Evolutionary conservation across 2,329 filamentous ascomycete genomes (phyloP).

Genomic region (Tolypocladium pustulatum): DNA sequence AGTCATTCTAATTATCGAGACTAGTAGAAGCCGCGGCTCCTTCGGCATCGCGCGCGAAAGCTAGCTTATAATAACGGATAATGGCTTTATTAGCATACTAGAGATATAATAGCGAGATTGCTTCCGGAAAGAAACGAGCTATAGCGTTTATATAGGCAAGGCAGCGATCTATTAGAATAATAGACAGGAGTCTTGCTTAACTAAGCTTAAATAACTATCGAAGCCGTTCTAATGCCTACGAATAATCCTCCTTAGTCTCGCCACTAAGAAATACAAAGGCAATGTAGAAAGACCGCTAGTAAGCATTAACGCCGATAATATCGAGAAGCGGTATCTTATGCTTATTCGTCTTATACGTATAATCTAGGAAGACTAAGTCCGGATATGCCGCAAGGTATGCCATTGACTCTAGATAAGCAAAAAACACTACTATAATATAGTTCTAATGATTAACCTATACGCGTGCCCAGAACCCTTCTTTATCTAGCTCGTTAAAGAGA

Average conservation of each 20-base stretch:
- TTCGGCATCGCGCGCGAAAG: too few relatives aligned
- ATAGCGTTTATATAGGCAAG: constrained; percentile 9
- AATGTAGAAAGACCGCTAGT: constrained; percentile 11
- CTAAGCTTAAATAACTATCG: too few relatives aligned
- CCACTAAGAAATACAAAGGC: constrained; percentile 11
- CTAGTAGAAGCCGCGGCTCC: background rate
- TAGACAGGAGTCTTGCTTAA: constrained; percentile 3
- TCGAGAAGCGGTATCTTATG: constrained; percentile 12
- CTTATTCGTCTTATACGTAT: constrained; percentile 14
- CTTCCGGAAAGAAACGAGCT: constrained; percentile 4
- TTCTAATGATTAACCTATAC: constrained; percentile 4
- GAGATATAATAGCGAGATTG: constrained; percentile 5
- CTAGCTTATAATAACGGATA: constrained; percentile 3
- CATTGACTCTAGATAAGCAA: constrained; percentile 11
- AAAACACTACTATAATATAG: constrained; percentile 10
- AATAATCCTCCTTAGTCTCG: constrained; percentile 9
- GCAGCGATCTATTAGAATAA: constrained; percentile 10
- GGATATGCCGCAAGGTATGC: constrained; percentile 10
- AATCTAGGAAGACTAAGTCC: constrained; percentile 11
- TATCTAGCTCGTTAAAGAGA: constrained; percentile 8
- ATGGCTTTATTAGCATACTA: constrained; percentile 11
- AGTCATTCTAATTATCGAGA: constrained; percentile 6
- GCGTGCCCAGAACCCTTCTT: constrained; percentile 7
- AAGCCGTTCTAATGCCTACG: constrained; percentile 5
- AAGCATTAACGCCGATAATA: constrained; percentile 12